Evolutionary conservation across 2,329 filamentous ascomycete species (phyloP).

Genomic region (Alternaria infectoria): DNA sequence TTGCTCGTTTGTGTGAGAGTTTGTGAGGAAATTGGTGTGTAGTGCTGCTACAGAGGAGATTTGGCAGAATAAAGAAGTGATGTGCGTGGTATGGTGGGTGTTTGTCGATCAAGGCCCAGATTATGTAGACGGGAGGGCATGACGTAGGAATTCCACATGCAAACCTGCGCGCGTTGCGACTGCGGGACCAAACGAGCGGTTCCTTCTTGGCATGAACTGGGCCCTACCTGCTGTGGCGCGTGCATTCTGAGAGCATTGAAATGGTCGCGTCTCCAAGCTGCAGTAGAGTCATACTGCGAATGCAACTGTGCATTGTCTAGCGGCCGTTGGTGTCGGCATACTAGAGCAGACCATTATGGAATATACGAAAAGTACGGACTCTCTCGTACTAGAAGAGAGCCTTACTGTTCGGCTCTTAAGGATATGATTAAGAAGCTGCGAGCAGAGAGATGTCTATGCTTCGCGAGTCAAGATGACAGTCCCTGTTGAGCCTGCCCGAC

Average conservation of each 20-base stretch:
- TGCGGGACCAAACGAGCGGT: slow-evolving; percentile 3
- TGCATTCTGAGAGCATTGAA: background rate
- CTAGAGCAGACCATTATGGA: background rate
- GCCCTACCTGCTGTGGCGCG: background rate
- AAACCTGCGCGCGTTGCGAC: slow-evolving; percentile 15
- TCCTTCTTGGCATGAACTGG: background rate
- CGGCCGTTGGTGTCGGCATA: background rate
- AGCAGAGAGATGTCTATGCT: background rate
- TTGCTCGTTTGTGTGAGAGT: background rate
- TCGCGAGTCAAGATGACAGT: background rate
- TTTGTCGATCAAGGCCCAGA: slow-evolving; percentile 11
- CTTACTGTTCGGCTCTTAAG: background rate
- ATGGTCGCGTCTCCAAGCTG: background rate
- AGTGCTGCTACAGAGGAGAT: slow-evolving; percentile 2
- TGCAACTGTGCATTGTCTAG: background rate
- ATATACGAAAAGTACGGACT: background rate
- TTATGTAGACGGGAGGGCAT: slow-evolving; percentile 21
- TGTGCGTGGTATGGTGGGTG: background rate
- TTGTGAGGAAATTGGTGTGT: slow-evolving; percentile 2
- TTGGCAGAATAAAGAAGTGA: slow-evolving; percentile 6
- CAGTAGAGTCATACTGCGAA: background rate
- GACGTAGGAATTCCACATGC: slow-evolving; percentile 23
- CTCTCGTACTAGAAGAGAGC: background rate
- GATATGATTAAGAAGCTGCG: background rate
- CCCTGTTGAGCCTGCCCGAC: background rate